A percentile compares a stretch with the other conserved stretches of the same genome.
Evolutionary conservation across 2,329 filamentous ascomycete species (phyloP).

Genomic region (Ceratocystis papillata): DNA sequence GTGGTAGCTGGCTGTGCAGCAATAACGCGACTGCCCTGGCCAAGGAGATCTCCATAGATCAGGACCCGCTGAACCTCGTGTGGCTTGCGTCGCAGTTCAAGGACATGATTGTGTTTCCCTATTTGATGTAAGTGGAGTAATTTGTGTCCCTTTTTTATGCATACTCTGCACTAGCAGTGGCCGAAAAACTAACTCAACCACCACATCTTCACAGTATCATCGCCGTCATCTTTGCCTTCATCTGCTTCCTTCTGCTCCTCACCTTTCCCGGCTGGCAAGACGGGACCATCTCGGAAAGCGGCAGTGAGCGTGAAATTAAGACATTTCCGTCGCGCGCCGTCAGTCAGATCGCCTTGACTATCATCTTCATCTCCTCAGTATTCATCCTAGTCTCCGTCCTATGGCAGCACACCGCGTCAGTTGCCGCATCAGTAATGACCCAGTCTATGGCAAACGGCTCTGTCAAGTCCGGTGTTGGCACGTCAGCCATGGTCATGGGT

Average conservation of each 20-base stretch:
- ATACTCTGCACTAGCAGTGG: too few relatives aligned
- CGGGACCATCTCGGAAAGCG: slow-evolving; percentile 52
- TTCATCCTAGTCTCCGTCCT: slow-evolving; percentile 65
- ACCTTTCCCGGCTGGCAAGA: slow-evolving; percentile 98
- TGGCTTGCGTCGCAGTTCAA: slow-evolving; percentile 98
- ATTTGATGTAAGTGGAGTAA: slow-evolving; percentile 62
- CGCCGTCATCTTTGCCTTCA: slow-evolving; percentile 91
- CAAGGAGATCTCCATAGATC: slow-evolving; percentile 76
- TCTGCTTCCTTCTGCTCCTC: slow-evolving; percentile 87
- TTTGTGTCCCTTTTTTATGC: neutral
- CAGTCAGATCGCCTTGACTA: slow-evolving; percentile 81
- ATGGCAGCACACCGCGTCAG: slow-evolving; percentile 92
- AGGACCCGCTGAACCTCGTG: slow-evolving; percentile 92
- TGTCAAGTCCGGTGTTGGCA: slow-evolving; percentile 79
- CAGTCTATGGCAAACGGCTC: slow-evolving; percentile 87
- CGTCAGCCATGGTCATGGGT: slow-evolving; percentile 87
- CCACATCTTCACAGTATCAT: slow-evolving; percentile 58
- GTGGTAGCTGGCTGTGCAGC: slow-evolving; percentile 85
- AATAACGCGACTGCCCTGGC: slow-evolving; percentile 93
- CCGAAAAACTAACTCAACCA: neutral
- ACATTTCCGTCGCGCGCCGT: slow-evolving; percentile 87
- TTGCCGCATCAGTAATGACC: slow-evolving; percentile 85
- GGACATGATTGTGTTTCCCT: slow-evolving; percentile 96
- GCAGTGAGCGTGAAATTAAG: slow-evolving; percentile 81
- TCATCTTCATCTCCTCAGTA: slow-evolving; percentile 71